A percentile compares a stretch with the other conserved stretches of the same genome.
These are phyloP conservation scores for Fusarium oxysporum DNA, from an alignment of 2,329 filamentous ascomycete species.

Conservation along the genomic window DNA sequence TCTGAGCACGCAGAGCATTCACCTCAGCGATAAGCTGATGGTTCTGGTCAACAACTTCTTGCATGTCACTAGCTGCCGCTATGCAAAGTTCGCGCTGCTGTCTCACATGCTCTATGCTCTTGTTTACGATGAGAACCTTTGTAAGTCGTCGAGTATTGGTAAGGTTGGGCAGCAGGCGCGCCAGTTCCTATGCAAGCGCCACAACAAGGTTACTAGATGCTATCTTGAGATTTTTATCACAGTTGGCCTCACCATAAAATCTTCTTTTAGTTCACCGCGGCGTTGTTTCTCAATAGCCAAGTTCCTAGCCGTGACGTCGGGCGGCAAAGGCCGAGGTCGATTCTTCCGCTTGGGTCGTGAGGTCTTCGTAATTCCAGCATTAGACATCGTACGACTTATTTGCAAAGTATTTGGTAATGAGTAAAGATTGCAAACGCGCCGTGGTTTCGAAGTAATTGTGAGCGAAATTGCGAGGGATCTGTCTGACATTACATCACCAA, in stretches of 20 bases:
- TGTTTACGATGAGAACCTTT: conserved; percentile 25
- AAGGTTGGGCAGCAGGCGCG: conserved; percentile 9
- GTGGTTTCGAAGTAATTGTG: background rate
- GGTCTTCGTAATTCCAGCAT: background rate
- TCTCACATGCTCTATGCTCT: conserved; percentile 14
- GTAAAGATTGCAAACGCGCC: background rate
- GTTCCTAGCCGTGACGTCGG: conserved; percentile 20
- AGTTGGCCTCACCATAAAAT: background rate
- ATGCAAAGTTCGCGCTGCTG: conserved; percentile 3
- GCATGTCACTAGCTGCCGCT: background rate
- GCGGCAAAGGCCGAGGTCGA: conserved; percentile 11
- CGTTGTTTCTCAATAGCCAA: conserved; percentile 27
- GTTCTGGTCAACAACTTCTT: conserved; percentile 1
- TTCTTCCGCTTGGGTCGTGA: conserved; percentile 8
- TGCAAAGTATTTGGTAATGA: background rate
- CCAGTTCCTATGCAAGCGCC: conserved; percentile 2
- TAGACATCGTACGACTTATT: background rate
- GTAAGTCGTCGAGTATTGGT: conserved; percentile 11
- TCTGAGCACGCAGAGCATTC: conserved; percentile 11
- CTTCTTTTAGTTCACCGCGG: conserved; percentile 14
- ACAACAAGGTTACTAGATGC: background rate
- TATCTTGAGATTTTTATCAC: background rate
- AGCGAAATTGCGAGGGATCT: background rate
- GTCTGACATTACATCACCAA: conserved; percentile 16
- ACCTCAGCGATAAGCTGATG: conserved; percentile 1